These are phyloP conservation scores for Cryptosporidium sp. DNA, from an alignment of 169 alveolate species.

Conservation along the genomic window DNA sequence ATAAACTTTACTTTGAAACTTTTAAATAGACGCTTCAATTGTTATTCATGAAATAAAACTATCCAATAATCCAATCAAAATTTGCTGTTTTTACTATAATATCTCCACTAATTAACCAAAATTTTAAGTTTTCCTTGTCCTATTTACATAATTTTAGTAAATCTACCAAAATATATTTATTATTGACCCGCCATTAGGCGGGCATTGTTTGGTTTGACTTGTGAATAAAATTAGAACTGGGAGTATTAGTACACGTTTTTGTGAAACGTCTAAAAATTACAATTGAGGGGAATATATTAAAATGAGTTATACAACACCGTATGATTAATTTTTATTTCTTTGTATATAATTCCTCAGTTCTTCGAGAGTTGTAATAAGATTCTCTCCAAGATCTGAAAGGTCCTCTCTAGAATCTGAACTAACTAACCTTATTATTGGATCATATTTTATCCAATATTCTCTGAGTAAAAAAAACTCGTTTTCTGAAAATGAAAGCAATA, in stretches of 20 bases:
- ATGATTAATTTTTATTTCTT: neutral
- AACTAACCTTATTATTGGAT: neutral
- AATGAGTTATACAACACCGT: too few species aligned
- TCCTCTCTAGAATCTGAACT: neutral
- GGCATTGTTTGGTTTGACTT: constrained; percentile 5
- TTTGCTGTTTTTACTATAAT: neutral
- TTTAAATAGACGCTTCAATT: neutral
- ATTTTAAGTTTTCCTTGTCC: neutral
- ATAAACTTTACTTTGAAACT: neutral
- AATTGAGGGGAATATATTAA: neutral
- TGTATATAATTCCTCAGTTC: constrained; percentile 17
- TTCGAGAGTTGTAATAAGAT: constrained; percentile 21
- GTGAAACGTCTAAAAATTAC: neutral
- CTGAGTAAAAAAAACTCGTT: constrained; percentile 27
- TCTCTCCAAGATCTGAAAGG: constrained; percentile 17
- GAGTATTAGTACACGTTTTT: constrained; percentile 3
- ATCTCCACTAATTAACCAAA: neutral
- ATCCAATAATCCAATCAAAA: neutral
- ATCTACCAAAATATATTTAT: neutral
- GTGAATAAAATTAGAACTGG: neutral
- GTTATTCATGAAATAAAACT: neutral
- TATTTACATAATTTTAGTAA: neutral
- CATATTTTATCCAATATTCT: constrained; percentile 45
- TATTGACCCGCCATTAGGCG: neutral
- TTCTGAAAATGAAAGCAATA: constrained; percentile 27